phyloP scores from a whole-genome alignment of 345 rosid species.

The Sonneratia caseolaris region DNA sequence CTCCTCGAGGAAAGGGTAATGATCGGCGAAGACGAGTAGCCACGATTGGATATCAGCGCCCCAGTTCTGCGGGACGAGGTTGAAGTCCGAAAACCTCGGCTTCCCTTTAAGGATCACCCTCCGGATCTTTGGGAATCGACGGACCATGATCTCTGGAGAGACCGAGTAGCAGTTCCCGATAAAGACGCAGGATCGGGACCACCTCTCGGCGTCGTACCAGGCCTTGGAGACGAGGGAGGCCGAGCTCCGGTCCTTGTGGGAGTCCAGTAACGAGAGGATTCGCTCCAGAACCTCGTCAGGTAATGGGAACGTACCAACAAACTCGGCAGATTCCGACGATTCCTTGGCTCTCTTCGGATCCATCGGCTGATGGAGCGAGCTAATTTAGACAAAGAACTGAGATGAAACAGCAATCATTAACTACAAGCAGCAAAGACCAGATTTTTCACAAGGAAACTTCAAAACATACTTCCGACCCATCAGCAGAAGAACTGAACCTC shows the following conservation, averaged over 20 bases:
- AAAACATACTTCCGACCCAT: not conserved
- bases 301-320: conserved; percentile 21
- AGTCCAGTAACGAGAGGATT: conserved; percentile 30
- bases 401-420: not conserved
- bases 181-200: conserved; percentile 50
- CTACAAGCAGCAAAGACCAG: not conserved
- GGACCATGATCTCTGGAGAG: conserved; percentile 42
- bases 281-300: conserved; percentile 63
- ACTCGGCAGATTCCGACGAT: conserved; percentile 16
- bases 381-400: not conserved
- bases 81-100: conserved; percentile 65
- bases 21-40: conserved; percentile 43
- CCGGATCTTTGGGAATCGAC: conserved; percentile 45
- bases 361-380: conserved; percentile 4
- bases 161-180: conserved; percentile 74
- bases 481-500: not conserved
- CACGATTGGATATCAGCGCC: conserved; percentile 55
- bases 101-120: conserved; percentile 59
- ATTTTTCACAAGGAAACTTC: not conserved
- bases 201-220: conserved; percentile 59
- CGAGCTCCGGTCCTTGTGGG: conserved; percentile 50
- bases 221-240: conserved; percentile 52
- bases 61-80: conserved; percentile 57
- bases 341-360: conserved; percentile 24
- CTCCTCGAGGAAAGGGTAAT: conserved; percentile 50